Percentiles rank a stretch among this genome's conserved stretches.
phyloP scores from a whole-genome alignment of 306 rosid species.

The Albizia julibrissin region DNA sequence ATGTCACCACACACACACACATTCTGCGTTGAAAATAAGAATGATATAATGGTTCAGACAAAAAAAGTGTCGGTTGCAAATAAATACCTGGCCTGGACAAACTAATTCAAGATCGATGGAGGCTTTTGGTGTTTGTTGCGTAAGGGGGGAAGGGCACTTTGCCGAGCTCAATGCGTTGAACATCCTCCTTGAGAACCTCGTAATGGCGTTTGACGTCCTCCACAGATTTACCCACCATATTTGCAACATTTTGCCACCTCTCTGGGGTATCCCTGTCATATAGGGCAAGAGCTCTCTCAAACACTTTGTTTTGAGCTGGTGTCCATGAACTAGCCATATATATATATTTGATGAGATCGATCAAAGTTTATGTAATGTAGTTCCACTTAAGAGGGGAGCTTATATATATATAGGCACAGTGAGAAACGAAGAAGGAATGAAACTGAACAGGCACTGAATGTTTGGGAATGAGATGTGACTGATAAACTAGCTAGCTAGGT shows the following conservation, averaged over 20 bases:
- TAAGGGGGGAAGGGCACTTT: slow-evolving; percentile 62
- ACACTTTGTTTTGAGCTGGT: slow-evolving; percentile 59
- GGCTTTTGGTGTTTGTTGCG: slow-evolving; percentile 15
- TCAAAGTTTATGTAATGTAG: too few species aligned
- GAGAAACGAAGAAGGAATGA: neutral
- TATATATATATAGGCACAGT: neutral
- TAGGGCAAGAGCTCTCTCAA: slow-evolving; percentile 73
- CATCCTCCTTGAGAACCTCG: slow-evolving; percentile 71
- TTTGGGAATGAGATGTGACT: slow-evolving; percentile 29
- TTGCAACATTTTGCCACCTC: slow-evolving; percentile 80
- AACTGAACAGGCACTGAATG: neutral
- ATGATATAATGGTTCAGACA: too few species aligned
- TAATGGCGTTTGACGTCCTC: slow-evolving; percentile 80
- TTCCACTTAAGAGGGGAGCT: neutral
- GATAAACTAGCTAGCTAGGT: slow-evolving; percentile 24
- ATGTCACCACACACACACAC: too few species aligned
- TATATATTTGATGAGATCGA: neutral
- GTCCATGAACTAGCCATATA: slow-evolving; percentile 53
- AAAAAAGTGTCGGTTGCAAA: too few species aligned
- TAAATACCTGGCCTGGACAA: too few species aligned
- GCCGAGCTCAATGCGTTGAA: slow-evolving; percentile 66
- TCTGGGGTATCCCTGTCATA: slow-evolving; percentile 75
- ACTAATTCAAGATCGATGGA: too few species aligned
- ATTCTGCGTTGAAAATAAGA: too few species aligned
- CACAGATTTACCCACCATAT: slow-evolving; percentile 64